A percentile compares a stretch with the other conserved stretches of the same genome.
Evolutionary conservation across 768 basidiomycete species (phyloP).

Genomic region (Lactarius sp.): DNA sequence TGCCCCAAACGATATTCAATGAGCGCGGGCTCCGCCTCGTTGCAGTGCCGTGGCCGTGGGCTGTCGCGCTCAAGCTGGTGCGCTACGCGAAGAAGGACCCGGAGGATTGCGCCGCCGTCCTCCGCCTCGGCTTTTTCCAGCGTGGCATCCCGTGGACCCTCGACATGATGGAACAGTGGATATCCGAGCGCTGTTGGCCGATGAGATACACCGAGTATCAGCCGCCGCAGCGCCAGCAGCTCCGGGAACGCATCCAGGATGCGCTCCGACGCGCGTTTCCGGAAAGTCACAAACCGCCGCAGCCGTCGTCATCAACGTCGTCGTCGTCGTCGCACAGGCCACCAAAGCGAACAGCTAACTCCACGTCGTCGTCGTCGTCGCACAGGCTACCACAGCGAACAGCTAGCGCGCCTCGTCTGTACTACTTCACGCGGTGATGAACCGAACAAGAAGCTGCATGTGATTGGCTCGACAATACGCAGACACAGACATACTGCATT

Average conservation of each 20-base stretch:
- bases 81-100: constrained; percentile 61
- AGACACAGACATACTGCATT: not conserved
- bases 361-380: not conserved
- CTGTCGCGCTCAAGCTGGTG: constrained; percentile 66
- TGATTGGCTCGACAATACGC: not conserved
- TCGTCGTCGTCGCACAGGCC: not conserved
- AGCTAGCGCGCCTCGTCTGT: not conserved
- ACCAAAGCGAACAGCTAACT: not conserved
- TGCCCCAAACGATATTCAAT: constrained; percentile 50
- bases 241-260: constrained; percentile 42
- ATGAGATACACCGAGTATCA: constrained; percentile 57
- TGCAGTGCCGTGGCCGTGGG: constrained; percentile 68
- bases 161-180: constrained; percentile 51
- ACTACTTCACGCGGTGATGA: not conserved
- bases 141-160: constrained; percentile 53
- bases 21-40: constrained; percentile 51
- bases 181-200: constrained; percentile 52
- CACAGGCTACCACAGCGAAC: not conserved
- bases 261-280: constrained; percentile 14
- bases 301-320: not conserved
- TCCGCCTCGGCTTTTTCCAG: constrained; percentile 53
- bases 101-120: constrained; percentile 59
- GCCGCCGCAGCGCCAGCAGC: constrained; percentile 39
- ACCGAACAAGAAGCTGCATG: not conserved
- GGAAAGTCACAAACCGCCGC: not conserved